These are phyloP conservation scores for Fusarium proliferatum DNA, from an alignment of 2,329 filamentous ascomycete genomes.

Conservation along the genomic window DNA sequence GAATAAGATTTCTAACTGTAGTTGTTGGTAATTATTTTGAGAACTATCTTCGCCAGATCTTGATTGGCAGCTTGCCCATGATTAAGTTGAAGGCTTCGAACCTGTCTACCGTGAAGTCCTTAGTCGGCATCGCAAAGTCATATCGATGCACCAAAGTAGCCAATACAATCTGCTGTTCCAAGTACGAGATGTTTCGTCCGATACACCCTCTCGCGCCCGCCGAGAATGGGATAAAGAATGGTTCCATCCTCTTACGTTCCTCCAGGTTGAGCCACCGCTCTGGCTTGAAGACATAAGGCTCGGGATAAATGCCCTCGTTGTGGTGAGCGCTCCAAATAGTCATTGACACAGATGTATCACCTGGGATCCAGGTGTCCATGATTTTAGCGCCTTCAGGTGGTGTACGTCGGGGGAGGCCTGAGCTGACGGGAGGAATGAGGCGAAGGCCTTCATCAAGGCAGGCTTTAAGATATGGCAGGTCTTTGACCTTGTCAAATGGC, in stretches of 20 bases:
- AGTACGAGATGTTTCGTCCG: conserved; percentile 53
- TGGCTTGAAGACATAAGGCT: conserved; percentile 53
- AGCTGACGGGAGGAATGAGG: conserved; percentile 46
- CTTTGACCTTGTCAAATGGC: conserved; percentile 61
- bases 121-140: conserved; percentile 48
- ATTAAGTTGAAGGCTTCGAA: conserved; percentile 7
- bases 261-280: conserved; percentile 53
- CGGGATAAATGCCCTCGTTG: conserved; percentile 53
- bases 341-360: conserved; percentile 54
- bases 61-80: not conserved
- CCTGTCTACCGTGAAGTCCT: not conserved
- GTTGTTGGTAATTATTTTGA: not conserved
- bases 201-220: conserved; percentile 56
- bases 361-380: conserved; percentile 49
- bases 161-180: conserved; percentile 59
- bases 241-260: conserved; percentile 49
- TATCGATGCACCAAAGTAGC: conserved; percentile 56
- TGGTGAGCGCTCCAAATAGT: conserved; percentile 53
- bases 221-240: conserved; percentile 54
- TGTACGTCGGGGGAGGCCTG: conserved; percentile 42
- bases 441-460: conserved; percentile 61
- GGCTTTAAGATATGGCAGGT: conserved; percentile 63
- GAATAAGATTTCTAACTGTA: not conserved
- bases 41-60: not conserved
- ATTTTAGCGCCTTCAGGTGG: conserved; percentile 46